Conservation (phyloP, 1,284 basidiomycete species). For the Heterobasidion occidentale region DNA sequence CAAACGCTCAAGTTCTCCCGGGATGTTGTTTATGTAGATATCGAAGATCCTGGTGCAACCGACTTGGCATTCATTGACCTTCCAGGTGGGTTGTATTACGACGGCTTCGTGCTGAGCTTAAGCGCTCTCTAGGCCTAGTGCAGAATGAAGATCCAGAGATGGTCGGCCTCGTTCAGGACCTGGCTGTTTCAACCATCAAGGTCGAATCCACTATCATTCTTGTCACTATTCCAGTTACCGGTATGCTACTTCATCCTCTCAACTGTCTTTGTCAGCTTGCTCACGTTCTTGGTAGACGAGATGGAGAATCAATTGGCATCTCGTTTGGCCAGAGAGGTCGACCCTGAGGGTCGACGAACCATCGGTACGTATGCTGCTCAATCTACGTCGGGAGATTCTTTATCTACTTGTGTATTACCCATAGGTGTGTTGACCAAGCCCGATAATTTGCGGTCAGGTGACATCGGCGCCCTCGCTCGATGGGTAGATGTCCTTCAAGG, state of each 20-base stretch:
- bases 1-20: not conserved
- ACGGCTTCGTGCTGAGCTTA: not conserved
- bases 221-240: not conserved
- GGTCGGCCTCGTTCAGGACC: not conserved
- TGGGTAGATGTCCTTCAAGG: not conserved
- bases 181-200: not conserved
- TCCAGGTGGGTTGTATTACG: not conserved
- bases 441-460: not conserved
- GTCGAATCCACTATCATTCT: not conserved
- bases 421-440: not conserved
- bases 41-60: not conserved
- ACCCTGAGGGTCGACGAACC: not conserved
- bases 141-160: not conserved
- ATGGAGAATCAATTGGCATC: not conserved
- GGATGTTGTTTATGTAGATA: not conserved
- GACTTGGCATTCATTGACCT: not conserved
- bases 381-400: not conserved
- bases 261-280: not conserved
- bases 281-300: not conserved
- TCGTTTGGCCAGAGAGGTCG: not conserved
- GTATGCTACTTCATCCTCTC: not conserved
- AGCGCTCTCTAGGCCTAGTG: not conserved
- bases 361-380: not conserved
- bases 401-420: not conserved
- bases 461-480: not conserved